A percentile compares a stretch with the other conserved stretches of the same genome.
Conservation (phyloP, 148 eudicot species). For the Hydrangea macrophylla region DNA sequence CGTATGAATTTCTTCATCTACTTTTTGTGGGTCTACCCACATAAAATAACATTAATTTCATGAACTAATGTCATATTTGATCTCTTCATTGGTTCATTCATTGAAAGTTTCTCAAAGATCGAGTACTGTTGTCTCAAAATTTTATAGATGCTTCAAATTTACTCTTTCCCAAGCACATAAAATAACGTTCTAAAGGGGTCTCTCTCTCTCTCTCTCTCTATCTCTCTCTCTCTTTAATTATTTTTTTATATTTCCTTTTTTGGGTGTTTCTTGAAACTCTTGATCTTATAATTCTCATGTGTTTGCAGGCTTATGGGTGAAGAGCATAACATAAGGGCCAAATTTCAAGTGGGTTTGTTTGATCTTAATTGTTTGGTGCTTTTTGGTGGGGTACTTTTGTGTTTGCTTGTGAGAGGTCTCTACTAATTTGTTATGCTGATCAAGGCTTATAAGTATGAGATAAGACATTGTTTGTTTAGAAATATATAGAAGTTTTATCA, state of each 20-base stretch:
- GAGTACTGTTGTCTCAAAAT: neutral
- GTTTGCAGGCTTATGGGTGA: constrained; percentile 23
- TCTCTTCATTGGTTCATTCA: too few species aligned
- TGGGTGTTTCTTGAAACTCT: constrained; percentile 2
- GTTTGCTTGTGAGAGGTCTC: constrained; percentile 13
- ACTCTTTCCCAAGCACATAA: constrained; percentile 26
- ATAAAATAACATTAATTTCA: constrained; percentile 37
- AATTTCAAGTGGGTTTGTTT: constrained; percentile 21
- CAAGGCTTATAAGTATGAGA: constrained; percentile 34
- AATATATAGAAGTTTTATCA: constrained; percentile 41
- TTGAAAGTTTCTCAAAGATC: constrained; percentile 7
- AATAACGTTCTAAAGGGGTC: constrained; percentile 32
- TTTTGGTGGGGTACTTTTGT: constrained; percentile 26
- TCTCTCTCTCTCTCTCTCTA: too few species aligned
- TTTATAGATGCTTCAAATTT: constrained; percentile 20
- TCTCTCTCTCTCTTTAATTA: too few species aligned
- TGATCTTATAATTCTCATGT: neutral
- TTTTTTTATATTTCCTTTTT: neutral
- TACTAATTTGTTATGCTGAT: constrained; percentile 65
- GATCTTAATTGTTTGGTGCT: constrained; percentile 6
- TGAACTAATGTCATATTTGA: too few species aligned
- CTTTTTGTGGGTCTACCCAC: constrained; percentile 24
- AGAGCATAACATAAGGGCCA: constrained; percentile 14
- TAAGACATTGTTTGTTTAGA: constrained; percentile 24
- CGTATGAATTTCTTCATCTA: constrained; percentile 13